Percentiles rank a stretch among this genome's conserved stretches.
Evolutionary conservation across 2,329 filamentous ascomycete genomes (phyloP).

Genomic region (Huntiella decipiens): DNA sequence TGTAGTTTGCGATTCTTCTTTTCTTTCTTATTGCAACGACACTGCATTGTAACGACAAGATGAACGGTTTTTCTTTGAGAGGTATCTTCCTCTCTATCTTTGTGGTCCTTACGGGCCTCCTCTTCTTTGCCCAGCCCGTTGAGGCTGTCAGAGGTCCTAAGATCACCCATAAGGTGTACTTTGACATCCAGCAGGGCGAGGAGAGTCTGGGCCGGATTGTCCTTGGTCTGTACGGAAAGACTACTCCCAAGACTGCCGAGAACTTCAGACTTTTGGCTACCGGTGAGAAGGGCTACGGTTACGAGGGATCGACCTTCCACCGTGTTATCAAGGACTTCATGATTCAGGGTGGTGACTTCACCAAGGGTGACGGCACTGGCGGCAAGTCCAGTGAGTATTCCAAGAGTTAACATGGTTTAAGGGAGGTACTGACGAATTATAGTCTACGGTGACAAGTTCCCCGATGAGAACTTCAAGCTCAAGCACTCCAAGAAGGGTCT

Average conservation of each 20-base stretch:
- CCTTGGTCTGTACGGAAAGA: conserved; percentile 74
- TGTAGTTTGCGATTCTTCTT: conserved; percentile 4
- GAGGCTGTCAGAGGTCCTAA: conserved; percentile 72
- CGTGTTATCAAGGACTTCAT: conserved; percentile 82
- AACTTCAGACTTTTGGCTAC: conserved; percentile 68
- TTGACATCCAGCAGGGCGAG: conserved; percentile 64
- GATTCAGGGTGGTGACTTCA: conserved; percentile 85
- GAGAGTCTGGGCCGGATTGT: conserved; percentile 56
- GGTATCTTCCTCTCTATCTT: conserved; percentile 52
- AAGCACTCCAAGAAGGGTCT: conserved; percentile 76
- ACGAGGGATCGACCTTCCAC: conserved; percentile 68
- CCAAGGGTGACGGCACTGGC: conserved; percentile 61
- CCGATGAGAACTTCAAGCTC: conserved; percentile 88
- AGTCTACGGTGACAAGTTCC: conserved; percentile 71
- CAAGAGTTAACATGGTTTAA: neutral
- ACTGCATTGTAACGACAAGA: conserved; percentile 33
- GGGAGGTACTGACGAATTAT: neutral
- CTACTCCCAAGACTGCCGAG: conserved; percentile 54
- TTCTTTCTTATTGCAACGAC: conserved; percentile 1
- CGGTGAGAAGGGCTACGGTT: conserved; percentile 72
- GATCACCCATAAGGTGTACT: conserved; percentile 91
- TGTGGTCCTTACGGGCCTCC: conserved; percentile 55
- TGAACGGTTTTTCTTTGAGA: conserved; percentile 39
- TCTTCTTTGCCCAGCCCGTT: conserved; percentile 57
- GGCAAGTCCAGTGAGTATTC: conserved; percentile 56